Conservation (phyloP, 225 moss, liverwort and hornwort species). For the Polytrichum formosum region DNA sequence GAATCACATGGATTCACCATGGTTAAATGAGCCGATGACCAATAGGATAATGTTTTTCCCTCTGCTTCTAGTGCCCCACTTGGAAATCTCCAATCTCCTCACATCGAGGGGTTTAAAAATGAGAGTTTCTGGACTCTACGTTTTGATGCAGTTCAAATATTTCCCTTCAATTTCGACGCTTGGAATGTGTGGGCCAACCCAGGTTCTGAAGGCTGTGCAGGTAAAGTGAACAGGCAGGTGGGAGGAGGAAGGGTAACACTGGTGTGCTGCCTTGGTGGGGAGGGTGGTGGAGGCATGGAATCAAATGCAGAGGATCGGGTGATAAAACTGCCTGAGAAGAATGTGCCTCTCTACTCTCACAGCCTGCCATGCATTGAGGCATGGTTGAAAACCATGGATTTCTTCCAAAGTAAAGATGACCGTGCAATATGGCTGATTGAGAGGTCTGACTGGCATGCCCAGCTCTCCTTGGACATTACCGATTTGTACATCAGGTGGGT, state of each 20-base stretch:
- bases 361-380: constrained; percentile 90
- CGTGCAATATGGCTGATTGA: constrained; percentile 75
- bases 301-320: constrained; percentile 52
- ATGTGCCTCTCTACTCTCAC: constrained; percentile 88
- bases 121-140: neutral
- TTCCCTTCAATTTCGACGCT: neutral
- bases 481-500: constrained; percentile 82
- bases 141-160: neutral
- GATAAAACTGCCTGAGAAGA: constrained; percentile 79
- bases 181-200: neutral
- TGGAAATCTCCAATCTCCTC: neutral
- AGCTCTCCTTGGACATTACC: constrained; percentile 81
- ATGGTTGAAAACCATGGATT: constrained; percentile 79
- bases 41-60: no score
- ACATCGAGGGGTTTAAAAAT: neutral
- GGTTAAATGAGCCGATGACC: no score
- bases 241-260: neutral
- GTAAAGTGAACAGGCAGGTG: constrained; percentile 1
- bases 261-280: constrained; percentile 25
- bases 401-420: constrained; percentile 76
- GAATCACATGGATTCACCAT: no score
- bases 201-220: neutral
- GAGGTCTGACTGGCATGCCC: constrained; percentile 92
- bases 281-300: constrained; percentile 17
- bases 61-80: no score